A percentile compares a stretch with the other conserved stretches of the same genome.
Conservation (phyloP, 2,329 filamentous ascomycete species). For the Emergomyces pasteurianus region DNA sequence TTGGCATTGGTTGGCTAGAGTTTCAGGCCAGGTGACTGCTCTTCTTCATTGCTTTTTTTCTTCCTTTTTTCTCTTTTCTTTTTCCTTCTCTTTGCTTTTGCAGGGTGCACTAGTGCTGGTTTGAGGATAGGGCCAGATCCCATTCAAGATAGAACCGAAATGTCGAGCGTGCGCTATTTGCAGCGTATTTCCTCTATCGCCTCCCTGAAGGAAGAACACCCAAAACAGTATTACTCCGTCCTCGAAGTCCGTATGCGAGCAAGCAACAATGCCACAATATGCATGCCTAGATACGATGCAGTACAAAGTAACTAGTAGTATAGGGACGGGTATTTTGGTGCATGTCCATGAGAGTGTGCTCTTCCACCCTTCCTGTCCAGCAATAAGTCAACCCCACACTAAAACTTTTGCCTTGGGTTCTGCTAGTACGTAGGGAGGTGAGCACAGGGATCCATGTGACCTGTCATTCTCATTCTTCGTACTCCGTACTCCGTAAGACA, state of each 20-base stretch:
- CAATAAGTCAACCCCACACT: neutral
- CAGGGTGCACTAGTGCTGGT: neutral
- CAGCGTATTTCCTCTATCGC: neutral
- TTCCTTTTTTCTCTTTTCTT: neutral
- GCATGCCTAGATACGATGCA: neutral
- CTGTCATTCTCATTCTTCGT: neutral
- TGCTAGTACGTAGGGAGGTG: neutral
- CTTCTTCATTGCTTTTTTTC: neutral
- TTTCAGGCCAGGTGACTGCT: neutral
- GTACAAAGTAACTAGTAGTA: too few relatives aligned
- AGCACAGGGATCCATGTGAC: neutral
- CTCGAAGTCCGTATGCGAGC: neutral
- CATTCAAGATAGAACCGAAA: neutral
- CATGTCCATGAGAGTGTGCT: neutral
- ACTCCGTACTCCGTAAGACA: neutral
- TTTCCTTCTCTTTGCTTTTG: neutral
- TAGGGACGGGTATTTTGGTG: too few relatives aligned
- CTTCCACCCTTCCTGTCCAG: neutral
- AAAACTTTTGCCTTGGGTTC: neutral
- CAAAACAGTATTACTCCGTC: too few relatives aligned
- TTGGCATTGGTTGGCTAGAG: neutral
- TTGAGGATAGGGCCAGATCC: neutral
- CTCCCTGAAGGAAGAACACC: neutral
- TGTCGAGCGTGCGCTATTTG: neutral
- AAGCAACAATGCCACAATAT: neutral